Conservation (phyloP, 495 filamentous ascomycete genomes). For the Sordaria brevicollis region DNA sequence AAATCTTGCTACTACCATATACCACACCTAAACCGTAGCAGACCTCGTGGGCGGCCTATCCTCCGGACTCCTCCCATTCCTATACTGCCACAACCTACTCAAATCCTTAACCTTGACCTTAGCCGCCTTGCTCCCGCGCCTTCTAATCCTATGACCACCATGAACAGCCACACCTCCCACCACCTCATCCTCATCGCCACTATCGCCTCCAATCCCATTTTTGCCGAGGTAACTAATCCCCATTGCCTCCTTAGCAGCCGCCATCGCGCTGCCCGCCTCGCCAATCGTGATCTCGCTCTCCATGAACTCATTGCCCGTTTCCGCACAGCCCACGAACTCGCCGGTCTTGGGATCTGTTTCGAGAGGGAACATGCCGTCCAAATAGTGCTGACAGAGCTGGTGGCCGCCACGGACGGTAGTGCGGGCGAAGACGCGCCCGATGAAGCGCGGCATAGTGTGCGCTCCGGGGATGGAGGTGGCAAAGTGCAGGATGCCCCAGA, state of each 20-base stretch:
- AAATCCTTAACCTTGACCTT: constrained; percentile 52
- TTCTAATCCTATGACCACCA: constrained; percentile 8
- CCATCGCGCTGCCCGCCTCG: constrained; percentile 26
- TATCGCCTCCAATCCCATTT: constrained; percentile 12
- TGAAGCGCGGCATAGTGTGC: constrained; percentile 47
- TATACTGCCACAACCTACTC: constrained; percentile 64
- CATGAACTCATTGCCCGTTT: constrained; percentile 44
- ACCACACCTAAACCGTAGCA: constrained; percentile 9
- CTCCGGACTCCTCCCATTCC: constrained; percentile 52
- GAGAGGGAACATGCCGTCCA: constrained; percentile 68
- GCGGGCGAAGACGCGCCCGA: constrained; percentile 66
- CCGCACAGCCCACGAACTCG: constrained; percentile 19
- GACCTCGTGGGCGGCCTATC: constrained; percentile 19
- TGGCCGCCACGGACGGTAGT: constrained; percentile 52
- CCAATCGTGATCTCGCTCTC: constrained; percentile 38
- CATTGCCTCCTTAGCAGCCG: constrained; percentile 27
- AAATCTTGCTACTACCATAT: neutral
- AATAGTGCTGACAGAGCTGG: constrained; percentile 70
- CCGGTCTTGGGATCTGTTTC: constrained; percentile 18
- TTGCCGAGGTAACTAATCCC: constrained; percentile 21
- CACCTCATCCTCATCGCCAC: constrained; percentile 6
- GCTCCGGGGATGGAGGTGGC: constrained; percentile 29
- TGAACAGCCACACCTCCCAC: constrained; percentile 25
- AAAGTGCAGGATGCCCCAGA: constrained; percentile 67
- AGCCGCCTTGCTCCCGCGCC: constrained; percentile 9